Evolutionary conservation across 257 asterid genomes (phyloP).

Genomic region (Solanum paucissectum): DNA sequence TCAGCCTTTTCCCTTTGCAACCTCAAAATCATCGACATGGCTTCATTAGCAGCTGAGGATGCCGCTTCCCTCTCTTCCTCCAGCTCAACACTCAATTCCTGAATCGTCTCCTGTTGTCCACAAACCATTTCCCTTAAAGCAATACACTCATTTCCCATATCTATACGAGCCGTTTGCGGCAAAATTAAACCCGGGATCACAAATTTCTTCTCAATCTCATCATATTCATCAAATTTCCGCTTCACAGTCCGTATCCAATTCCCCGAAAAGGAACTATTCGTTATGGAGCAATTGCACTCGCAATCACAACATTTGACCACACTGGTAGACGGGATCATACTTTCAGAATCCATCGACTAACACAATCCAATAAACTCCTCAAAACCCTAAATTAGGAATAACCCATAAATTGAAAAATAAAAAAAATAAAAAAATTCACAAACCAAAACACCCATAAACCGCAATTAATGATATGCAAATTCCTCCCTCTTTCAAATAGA

Average conservation of each 20-base stretch:
- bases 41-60: constrained; percentile 90
- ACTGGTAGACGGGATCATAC: constrained; percentile 24
- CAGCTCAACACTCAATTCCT: constrained; percentile 60
- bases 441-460: neutral
- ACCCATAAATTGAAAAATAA: neutral
- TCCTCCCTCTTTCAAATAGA: neutral
- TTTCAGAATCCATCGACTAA: constrained; percentile 52
- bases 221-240: constrained; percentile 47
- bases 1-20: constrained; percentile 91
- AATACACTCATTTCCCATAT: constrained; percentile 63
- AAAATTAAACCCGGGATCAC: constrained; percentile 30
- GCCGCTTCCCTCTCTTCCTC: constrained; percentile 97
- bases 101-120: constrained; percentile 64
- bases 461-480: neutral
- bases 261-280: constrained; percentile 42
- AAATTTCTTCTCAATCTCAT: constrained; percentile 27
- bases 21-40: constrained; percentile 94
- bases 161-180: constrained; percentile 67
- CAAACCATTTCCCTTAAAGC: constrained; percentile 72
- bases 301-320: constrained; percentile 60
- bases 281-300: constrained; percentile 49
- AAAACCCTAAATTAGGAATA: constrained; percentile 3
- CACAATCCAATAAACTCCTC: constrained; percentile 16
- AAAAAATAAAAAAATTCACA: constrained; percentile 2
- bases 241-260: constrained; percentile 53